Evolutionary conservation across 441 rosid species (phyloP), one percentile per base, ranked within the genome.

Genomic region (Euphorbia schlechtendalii): DNA sequence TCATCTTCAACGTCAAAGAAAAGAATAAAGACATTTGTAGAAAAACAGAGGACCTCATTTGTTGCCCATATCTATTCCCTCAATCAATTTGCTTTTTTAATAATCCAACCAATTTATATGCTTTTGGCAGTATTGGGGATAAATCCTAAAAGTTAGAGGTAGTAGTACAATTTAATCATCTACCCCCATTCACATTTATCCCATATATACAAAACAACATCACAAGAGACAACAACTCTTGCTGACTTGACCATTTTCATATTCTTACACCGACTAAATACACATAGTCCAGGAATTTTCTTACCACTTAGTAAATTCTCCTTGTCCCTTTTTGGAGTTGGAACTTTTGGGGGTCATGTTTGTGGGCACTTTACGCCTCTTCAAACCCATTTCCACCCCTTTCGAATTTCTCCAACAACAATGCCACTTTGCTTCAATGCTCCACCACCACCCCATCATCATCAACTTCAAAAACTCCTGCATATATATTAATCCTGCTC

Each of bases 301-400:
- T 63, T 48, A 40, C 49, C 22, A 36, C 59, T 51, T 51, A 20
- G n/a, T 56, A 8, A 0, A 10, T 55, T 25, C 13, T 13, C 15
- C 17, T 32, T 18, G 20, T 20, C 22, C 58, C 57, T 5, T 63
- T 63, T 46, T 38, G 17, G 32, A 13, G 10, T 10, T 25, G 64
- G 71, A 61, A 38, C 6, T 38, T 38, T 38, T 45, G 36, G 71
- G 75, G 70, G 72, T 40, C 12, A 59, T 41, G 73, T 64, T 59
- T 56, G 63, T 65, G 74, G 72, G 77, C 74, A 76, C 62, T 67
- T 74, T 30, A 8, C 60, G 54, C 73, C 76, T 58, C 73, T 68
- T 70, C 69, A 34, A 73, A 12, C 25, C 68, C 68, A 53, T 40
- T 40, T 46, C 59, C 66, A 28, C 75, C 55, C 57, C 14, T 22